Evolutionary conservation across 805 yeast species (phyloP).

Genomic region (Yamadazyma laniorum): DNA sequence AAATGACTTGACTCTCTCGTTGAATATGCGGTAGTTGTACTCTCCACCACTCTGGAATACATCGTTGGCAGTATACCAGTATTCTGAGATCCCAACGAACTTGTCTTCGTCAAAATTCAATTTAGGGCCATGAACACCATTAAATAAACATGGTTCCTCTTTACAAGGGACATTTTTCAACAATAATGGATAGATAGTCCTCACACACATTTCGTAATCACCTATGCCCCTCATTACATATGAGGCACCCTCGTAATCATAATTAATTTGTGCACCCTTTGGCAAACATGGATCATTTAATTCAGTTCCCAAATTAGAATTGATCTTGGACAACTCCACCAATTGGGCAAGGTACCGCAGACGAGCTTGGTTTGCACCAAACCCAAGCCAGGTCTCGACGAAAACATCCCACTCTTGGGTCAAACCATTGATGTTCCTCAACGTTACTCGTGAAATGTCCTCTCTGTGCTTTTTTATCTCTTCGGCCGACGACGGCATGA

Average conservation of each 20-base stretch:
- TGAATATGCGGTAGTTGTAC: slow-evolving; percentile 72
- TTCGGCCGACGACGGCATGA: slow-evolving; percentile 68
- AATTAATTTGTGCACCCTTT: slow-evolving; percentile 49
- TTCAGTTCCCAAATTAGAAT: slow-evolving; percentile 13
- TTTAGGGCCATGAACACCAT: slow-evolving; percentile 92
- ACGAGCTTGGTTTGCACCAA: slow-evolving; percentile 95
- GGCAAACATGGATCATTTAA: slow-evolving; percentile 83
- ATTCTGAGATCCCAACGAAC: slow-evolving; percentile 92
- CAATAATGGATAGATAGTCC: slow-evolving; percentile 70
- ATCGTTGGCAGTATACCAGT: slow-evolving; percentile 96
- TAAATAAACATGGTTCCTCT: slow-evolving; percentile 88
- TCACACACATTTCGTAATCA: slow-evolving; percentile 69
- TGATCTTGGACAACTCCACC: slow-evolving; percentile 29
- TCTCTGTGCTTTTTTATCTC: slow-evolving; percentile 44
- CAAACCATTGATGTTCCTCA: slow-evolving; percentile 70
- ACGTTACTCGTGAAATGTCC: slow-evolving; percentile 45
- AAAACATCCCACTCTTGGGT: slow-evolving; percentile 79
- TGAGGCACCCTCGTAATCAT: slow-evolving; percentile 44
- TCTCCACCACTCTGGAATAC: slow-evolving; percentile 86
- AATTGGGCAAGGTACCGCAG: slow-evolving; percentile 63
- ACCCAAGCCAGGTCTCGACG: slow-evolving; percentile 96
- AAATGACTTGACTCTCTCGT: slow-evolving; percentile 61
- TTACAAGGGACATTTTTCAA: slow-evolving; percentile 77
- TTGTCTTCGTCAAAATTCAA: slow-evolving; percentile 76
- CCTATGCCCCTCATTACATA: slow-evolving; percentile 74